Percentiles rank a stretch among this genome's conserved stretches.
phyloP scores from a whole-genome alignment of 208 protist genomes.

The Trypanosoma caninum region DNA sequence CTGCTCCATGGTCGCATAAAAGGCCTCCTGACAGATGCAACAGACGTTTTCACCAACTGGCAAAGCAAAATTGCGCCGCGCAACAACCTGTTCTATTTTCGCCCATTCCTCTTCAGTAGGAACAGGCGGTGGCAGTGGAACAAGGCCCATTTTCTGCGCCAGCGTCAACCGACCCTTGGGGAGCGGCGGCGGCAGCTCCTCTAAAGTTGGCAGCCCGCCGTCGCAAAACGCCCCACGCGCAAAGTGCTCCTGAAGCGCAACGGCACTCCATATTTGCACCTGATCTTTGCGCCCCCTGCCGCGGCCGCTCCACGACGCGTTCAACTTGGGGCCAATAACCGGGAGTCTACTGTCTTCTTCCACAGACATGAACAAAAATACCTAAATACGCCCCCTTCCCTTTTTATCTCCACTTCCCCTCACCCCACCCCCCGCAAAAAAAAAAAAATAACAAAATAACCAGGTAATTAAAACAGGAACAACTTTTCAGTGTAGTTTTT shows the following conservation, averaged over 20 bases:
- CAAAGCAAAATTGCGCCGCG: slow-evolving; percentile 27
- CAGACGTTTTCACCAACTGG: slow-evolving; percentile 35
- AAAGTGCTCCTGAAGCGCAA: slow-evolving; percentile 87
- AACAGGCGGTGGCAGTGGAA: slow-evolving; percentile 49
- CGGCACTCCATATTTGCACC: slow-evolving; percentile 76
- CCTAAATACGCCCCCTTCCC: too few relatives aligned
- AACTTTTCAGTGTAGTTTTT: too few relatives aligned
- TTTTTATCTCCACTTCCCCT: background rate
- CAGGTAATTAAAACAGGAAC: too few relatives aligned
- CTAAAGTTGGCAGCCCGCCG: slow-evolving; percentile 20
- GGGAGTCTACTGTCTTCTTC: slow-evolving; percentile 22
- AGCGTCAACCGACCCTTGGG: slow-evolving; percentile 50
- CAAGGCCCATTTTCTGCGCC: slow-evolving; percentile 85
- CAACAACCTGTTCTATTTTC: slow-evolving; percentile 40
- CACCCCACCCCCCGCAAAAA: background rate
- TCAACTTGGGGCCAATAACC: slow-evolving; percentile 31
- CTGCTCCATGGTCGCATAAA: slow-evolving; percentile 49
- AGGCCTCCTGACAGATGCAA: slow-evolving; percentile 77
- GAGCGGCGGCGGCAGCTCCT: slow-evolving; percentile 29
- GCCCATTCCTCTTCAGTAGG: slow-evolving; percentile 75
- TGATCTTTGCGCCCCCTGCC: slow-evolving; percentile 40
- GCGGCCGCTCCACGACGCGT: slow-evolving; percentile 30
- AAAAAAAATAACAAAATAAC: slow-evolving; percentile 5
- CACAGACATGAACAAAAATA: slow-evolving; percentile 3
- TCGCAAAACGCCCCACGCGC: slow-evolving; percentile 31